A percentile compares a stretch with the other conserved stretches of the same genome.
phyloP scores from a whole-genome alignment of 495 filamentous ascomycete species.

The Penicillium subrubescens region DNA sequence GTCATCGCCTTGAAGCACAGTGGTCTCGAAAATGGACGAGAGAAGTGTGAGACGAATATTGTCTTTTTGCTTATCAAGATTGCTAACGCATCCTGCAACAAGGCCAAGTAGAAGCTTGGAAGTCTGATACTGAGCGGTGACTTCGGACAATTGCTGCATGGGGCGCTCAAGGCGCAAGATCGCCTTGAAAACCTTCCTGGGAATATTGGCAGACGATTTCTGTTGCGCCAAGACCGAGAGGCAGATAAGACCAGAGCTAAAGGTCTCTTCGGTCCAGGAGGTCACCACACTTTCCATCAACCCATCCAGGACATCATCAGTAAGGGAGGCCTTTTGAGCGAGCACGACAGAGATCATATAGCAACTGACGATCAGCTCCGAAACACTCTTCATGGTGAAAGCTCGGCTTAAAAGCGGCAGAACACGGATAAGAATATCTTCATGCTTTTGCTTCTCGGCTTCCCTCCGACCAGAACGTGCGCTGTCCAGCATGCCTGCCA shows the following conservation, averaged over 20 bases:
- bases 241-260: conserved; percentile 75
- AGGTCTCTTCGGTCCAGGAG: conserved; percentile 72
- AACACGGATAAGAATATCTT: conserved; percentile 73
- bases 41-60: conserved; percentile 56
- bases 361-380: conserved; percentile 77
- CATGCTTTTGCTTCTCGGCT: conserved; percentile 70
- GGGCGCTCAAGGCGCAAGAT: conserved; percentile 66
- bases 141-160: conserved; percentile 56
- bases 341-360: conserved; percentile 89
- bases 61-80: conserved; percentile 63
- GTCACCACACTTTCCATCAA: conserved; percentile 84
- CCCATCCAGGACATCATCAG: conserved; percentile 70
- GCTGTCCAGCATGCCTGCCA: conserved; percentile 75
- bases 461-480: conserved; percentile 68
- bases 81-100: conserved; percentile 64
- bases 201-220: conserved; percentile 58
- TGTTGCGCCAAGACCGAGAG: conserved; percentile 78
- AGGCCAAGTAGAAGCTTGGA: conserved; percentile 75
- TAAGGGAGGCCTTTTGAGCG: conserved; percentile 74
- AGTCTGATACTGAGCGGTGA: conserved; percentile 65
- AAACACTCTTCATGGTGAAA: conserved; percentile 68
- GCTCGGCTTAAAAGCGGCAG: conserved; percentile 76
- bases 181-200: conserved; percentile 67
- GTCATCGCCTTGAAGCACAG: conserved; percentile 63
- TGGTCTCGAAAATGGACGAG: conserved; percentile 60